Evolutionary conservation across 441 rosid species (phyloP).

Genomic region (Croton setiger): DNA sequence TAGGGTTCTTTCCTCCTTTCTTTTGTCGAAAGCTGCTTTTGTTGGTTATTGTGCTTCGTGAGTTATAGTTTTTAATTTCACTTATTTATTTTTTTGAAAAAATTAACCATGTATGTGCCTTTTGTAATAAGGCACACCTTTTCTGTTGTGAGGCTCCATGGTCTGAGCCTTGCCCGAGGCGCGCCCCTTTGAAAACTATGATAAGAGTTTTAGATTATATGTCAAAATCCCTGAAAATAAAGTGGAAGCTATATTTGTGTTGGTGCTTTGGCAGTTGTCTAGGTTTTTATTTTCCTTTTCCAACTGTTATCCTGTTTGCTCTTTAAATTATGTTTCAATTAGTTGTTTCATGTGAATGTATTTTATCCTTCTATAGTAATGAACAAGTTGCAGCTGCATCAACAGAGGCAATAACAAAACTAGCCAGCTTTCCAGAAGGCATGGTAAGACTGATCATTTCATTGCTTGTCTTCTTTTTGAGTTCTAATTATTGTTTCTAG

Average conservation of each 20-base stretch:
- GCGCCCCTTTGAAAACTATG: no score
- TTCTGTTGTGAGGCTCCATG: no score
- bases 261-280: not conserved
- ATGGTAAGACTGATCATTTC: slow-evolving; percentile 38
- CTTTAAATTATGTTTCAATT: not conserved
- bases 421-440: slow-evolving; percentile 63
- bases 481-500: not conserved
- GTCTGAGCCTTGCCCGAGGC: no score
- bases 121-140: no score
- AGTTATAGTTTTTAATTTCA: no score
- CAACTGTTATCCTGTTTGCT: not conserved
- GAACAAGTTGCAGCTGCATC: slow-evolving; percentile 80
- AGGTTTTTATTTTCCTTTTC: not conserved
- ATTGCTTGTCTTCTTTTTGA: slow-evolving; percentile 12
- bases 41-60: no score
- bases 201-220: not conserved
- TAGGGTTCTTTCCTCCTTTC: no score
- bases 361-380: slow-evolving; percentile 35
- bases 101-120: no score
- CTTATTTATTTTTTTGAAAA: no score
- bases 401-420: slow-evolving; percentile 54
- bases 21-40: no score
- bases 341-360: slow-evolving; percentile 14
- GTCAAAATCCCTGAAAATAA: not conserved
- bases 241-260: not conserved